phyloP scores from a whole-genome alignment of 1,284 basidiomycete genomes.

The Malassezia slooffiae region DNA sequence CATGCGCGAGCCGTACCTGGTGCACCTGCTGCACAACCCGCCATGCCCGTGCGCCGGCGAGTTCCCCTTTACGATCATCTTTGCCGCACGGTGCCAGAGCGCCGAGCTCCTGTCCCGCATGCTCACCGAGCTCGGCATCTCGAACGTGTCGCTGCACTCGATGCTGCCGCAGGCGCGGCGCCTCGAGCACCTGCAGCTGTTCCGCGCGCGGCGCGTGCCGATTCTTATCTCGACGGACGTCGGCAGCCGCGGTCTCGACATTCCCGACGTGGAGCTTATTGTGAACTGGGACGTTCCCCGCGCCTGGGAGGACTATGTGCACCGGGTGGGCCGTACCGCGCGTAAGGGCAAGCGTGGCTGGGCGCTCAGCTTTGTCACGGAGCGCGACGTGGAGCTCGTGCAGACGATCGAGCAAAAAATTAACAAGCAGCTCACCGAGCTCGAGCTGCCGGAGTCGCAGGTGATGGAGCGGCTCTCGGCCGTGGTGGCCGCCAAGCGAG shows the following conservation, averaged over 20 bases:
- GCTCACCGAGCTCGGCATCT: conserved; percentile 57
- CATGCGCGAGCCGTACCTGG: conserved; percentile 84
- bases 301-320: conserved; percentile 55
- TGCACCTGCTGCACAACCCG: conserved; percentile 73
- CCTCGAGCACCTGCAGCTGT: conserved; percentile 69
- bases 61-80: conserved; percentile 79
- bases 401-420: conserved; percentile 75
- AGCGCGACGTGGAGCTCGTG: conserved; percentile 76
- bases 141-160: conserved; percentile 81
- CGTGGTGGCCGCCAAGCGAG: conserved; percentile 79
- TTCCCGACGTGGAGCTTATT: conserved; percentile 69
- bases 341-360: conserved; percentile 81
- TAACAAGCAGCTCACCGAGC: conserved; percentile 50
- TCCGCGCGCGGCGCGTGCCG: conserved; percentile 57
- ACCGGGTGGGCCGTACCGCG: conserved; percentile 68
- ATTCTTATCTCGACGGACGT: conserved; percentile 45
- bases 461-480: conserved; percentile 76
- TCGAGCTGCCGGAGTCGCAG: conserved; percentile 57
- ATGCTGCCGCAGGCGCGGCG: conserved; percentile 81
- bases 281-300: conserved; percentile 90
- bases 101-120: conserved; percentile 71
- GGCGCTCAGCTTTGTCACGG: conserved; percentile 87
- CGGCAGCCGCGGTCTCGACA: conserved; percentile 44
- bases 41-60: conserved; percentile 44
- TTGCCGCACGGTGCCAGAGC: conserved; percentile 73